phyloP scores from a whole-genome alignment of 495 filamentous ascomycete genomes.

The Lophiostoma macrostomum region DNA sequence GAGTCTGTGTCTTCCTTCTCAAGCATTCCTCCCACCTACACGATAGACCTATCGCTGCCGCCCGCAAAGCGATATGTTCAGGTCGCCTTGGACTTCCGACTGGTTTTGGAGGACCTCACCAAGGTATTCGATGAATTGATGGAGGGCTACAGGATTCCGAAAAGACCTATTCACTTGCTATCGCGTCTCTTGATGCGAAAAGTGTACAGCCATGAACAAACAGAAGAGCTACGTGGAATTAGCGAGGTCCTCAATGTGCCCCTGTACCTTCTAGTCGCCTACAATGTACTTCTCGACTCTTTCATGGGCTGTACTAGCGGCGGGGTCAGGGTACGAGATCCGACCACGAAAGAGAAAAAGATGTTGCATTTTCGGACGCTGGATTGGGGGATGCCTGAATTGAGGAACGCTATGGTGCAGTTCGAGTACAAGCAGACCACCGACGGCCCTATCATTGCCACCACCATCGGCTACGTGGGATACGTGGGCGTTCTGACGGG shows the following conservation, averaged over 20 bases:
- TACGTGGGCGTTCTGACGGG: slow-evolving; percentile 63
- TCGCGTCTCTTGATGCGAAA: slow-evolving; percentile 43
- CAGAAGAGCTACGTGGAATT: slow-evolving; percentile 60
- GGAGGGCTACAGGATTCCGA: slow-evolving; percentile 4
- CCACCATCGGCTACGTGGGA: slow-evolving; percentile 60
- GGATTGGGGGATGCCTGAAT: slow-evolving; percentile 64
- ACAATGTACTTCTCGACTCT: slow-evolving; percentile 62
- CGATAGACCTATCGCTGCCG: slow-evolving; percentile 58
- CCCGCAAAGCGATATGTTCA: slow-evolving; percentile 54
- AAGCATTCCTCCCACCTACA: slow-evolving; percentile 40
- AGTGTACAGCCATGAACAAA: slow-evolving; percentile 57
- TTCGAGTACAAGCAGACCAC: slow-evolving; percentile 52
- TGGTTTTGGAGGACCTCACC: slow-evolving; percentile 43
- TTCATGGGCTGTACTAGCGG: slow-evolving; percentile 68
- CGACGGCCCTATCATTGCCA: slow-evolving; percentile 49
- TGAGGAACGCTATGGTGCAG: slow-evolving; percentile 56
- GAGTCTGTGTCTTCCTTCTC: too few species aligned
- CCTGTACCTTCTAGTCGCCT: slow-evolving; percentile 57
- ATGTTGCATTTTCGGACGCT: slow-evolving; percentile 66
- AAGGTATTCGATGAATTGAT: slow-evolving; percentile 50
- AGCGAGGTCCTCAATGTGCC: slow-evolving; percentile 50
- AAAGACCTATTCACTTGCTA: slow-evolving; percentile 23
- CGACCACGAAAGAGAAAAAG: slow-evolving; percentile 22
- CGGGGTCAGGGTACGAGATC: slow-evolving; percentile 41
- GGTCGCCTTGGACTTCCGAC: slow-evolving; percentile 47